Evolutionary conservation across 768 basidiomycete species (phyloP).

Genomic region (Amanita polypyramis): DNA sequence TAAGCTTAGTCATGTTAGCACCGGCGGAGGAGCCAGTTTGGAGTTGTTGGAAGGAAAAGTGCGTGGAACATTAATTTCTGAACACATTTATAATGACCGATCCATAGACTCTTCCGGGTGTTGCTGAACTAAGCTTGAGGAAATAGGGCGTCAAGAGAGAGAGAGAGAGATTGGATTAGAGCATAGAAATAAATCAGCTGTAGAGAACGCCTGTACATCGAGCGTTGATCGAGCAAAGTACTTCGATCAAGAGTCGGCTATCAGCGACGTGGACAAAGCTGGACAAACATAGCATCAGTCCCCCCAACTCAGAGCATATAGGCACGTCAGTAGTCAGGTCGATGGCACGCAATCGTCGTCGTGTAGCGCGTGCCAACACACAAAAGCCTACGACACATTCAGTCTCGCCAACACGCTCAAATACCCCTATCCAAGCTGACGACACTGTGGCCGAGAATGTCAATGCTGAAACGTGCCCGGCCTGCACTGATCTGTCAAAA

Average conservation of each 20-base stretch:
- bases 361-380: slow-evolving; percentile 26
- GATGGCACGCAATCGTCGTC: slow-evolving; percentile 37
- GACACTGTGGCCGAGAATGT: slow-evolving; percentile 11
- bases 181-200: no score
- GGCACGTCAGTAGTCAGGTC: background rate
- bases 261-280: background rate
- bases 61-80: slow-evolving; percentile 10
- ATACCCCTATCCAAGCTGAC: slow-evolving; percentile 21
- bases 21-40: slow-evolving; percentile 88
- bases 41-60: slow-evolving; percentile 99
- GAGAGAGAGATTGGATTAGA: no score
- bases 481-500: slow-evolving; percentile 31
- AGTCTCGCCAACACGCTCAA: slow-evolving; percentile 12
- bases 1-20: slow-evolving; percentile 92
- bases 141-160: background rate
- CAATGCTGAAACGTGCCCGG: slow-evolving; percentile 33
- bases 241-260: no score
- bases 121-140: slow-evolving; percentile 84
- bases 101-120: slow-evolving; percentile 73
- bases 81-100: slow-evolving; percentile 10
- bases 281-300: background rate
- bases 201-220: no score
- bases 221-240: no score
- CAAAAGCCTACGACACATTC: slow-evolving; percentile 23
- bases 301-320: background rate